Percentiles rank a stretch among this genome's conserved stretches.
These are phyloP conservation scores for Kwoniella sp. DNA, from an alignment of 768 basidiomycete genomes.

Conservation along the genomic window DNA sequence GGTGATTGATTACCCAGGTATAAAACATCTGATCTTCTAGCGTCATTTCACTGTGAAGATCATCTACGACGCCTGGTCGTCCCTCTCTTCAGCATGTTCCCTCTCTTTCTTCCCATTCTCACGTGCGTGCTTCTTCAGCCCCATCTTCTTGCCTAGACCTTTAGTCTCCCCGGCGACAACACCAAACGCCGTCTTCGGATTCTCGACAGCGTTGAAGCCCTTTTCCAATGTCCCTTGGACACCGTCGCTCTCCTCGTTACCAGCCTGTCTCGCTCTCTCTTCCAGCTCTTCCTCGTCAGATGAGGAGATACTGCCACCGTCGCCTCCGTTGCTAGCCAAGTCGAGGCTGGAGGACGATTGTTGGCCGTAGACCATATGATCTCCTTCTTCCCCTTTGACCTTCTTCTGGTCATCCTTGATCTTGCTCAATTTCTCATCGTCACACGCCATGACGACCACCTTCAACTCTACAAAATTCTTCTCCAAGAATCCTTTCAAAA, in stretches of 20 bases:
- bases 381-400: constrained; percentile 52
- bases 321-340: constrained; percentile 10
- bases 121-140: constrained; percentile 9
- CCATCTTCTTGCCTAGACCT: neutral
- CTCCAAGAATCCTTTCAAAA: constrained; percentile 67
- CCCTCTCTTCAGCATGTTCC: constrained; percentile 20
- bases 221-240: constrained; percentile 24
- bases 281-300: constrained; percentile 46
- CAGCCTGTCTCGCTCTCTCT: constrained; percentile 22
- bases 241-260: constrained; percentile 11
- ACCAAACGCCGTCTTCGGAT: constrained; percentile 24
- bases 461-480: constrained; percentile 71
- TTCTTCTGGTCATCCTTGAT: constrained; percentile 57
- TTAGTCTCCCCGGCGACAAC: constrained; percentile 3
- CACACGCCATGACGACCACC: constrained; percentile 63
- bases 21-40: too few relatives aligned
- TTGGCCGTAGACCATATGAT: constrained; percentile 45
- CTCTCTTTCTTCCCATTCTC: constrained; percentile 21
- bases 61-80: constrained; percentile 15
- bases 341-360: constrained; percentile 10
- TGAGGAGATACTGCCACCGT: constrained; percentile 42
- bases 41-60: too few relatives aligned
- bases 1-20: too few relatives aligned
- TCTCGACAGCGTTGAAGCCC: constrained; percentile 25
- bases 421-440: constrained; percentile 57